Conservation (phyloP, 2,329 filamentous ascomycete species). For the Microdochium nivale region DNA sequence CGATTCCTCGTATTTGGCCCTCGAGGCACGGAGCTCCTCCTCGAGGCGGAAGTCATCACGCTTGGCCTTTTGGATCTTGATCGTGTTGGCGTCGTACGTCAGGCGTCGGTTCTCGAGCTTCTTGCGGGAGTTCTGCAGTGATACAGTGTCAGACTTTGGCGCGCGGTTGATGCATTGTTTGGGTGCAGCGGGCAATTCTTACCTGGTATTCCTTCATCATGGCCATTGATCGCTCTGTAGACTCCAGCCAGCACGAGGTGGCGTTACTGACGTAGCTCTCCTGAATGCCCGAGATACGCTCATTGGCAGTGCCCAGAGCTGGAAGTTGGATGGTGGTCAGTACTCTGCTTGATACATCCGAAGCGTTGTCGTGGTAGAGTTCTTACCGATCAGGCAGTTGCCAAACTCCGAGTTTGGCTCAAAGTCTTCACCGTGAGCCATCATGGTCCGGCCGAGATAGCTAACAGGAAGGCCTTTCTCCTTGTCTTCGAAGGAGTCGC, state of each 20-base stretch:
- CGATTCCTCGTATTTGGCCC: conserved; percentile 93
- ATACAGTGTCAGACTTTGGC: conserved; percentile 3
- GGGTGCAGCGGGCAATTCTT: too few relatives aligned
- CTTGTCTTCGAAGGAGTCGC: conserved; percentile 71
- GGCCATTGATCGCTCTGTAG: conserved; percentile 77
- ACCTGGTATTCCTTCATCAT: conserved; percentile 99
- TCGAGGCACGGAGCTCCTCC: conserved; percentile 83
- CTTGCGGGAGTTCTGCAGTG: conserved; percentile 64
- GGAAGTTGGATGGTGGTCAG: conserved; percentile 1
- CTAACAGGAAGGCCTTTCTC: conserved; percentile 77
- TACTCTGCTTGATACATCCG: too few relatives aligned
- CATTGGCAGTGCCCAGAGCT: conserved; percentile 79
- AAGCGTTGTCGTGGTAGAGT: too few relatives aligned
- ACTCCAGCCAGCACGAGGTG: conserved; percentile 80
- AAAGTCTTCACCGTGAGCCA: conserved; percentile 85
- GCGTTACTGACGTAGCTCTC: conserved; percentile 73
- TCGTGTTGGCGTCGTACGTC: conserved; percentile 70
- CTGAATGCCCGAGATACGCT: conserved; percentile 77
- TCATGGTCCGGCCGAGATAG: conserved; percentile 78
- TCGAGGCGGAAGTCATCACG: conserved; percentile 51
- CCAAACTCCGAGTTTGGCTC: conserved; percentile 86
- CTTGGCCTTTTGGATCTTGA: conserved; percentile 16
- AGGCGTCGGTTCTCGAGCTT: conserved; percentile 86
- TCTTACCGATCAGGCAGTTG: conserved; percentile 66
- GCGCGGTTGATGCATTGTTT: neutral